Evolutionary conservation across 1,139 yeast species (phyloP).

Genomic region (Yamadazyma triangularis): DNA sequence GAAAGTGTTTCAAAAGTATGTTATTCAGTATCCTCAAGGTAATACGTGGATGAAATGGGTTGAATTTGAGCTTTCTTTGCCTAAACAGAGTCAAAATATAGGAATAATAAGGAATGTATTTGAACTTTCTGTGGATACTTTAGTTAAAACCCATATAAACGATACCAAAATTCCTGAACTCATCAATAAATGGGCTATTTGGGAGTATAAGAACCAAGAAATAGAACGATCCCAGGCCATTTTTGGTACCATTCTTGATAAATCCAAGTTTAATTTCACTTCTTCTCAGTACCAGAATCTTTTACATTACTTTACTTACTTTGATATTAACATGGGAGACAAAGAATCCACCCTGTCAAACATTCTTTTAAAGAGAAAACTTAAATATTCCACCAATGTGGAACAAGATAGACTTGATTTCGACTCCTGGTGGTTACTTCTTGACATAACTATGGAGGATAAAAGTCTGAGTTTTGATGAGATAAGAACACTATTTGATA

Average conservation of each 20-base stretch:
- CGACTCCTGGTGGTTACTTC: slow-evolving; percentile 79
- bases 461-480: slow-evolving; percentile 14
- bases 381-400: slow-evolving; percentile 50
- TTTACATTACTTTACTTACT: slow-evolving; percentile 47
- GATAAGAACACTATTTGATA: slow-evolving; percentile 36
- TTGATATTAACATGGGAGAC: slow-evolving; percentile 65
- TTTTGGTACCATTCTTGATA: slow-evolving; percentile 47
- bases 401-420: slow-evolving; percentile 50
- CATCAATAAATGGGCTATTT: slow-evolving; percentile 54
- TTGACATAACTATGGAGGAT: slow-evolving; percentile 37
- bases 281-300: slow-evolving; percentile 34
- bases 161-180: slow-evolving; percentile 23
- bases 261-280: slow-evolving; percentile 29
- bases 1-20: slow-evolving; percentile 51
- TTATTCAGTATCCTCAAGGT: slow-evolving; percentile 47
- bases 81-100: slow-evolving; percentile 7
- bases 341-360: slow-evolving; percentile 49
- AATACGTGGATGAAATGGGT: slow-evolving; percentile 60
- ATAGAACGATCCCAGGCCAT: slow-evolving; percentile 63
- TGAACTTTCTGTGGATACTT: slow-evolving; percentile 60
- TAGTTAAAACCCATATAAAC: slow-evolving; percentile 22
- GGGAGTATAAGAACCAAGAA: slow-evolving; percentile 67
- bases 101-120: slow-evolving; percentile 53
- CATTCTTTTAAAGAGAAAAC: slow-evolving; percentile 49
- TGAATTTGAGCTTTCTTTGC: slow-evolving; percentile 21